Evolutionary conservation across 2,329 filamentous ascomycete genomes (phyloP).

Genomic region (Monosporascus ibericus): DNA sequence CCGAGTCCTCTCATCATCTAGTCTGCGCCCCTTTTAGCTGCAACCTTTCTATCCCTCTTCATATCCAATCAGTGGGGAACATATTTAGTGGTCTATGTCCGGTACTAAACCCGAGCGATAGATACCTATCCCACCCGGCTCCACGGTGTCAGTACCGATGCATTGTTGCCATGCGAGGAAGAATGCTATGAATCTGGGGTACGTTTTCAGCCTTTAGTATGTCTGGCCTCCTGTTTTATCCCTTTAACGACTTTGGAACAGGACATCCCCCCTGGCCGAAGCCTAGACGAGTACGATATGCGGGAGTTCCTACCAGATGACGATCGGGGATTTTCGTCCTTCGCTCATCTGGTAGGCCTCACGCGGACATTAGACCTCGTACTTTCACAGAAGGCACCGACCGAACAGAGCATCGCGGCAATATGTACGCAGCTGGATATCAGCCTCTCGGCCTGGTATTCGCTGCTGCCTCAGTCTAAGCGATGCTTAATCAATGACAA

Average conservation of each 20-base stretch:
- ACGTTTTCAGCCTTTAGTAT: no score
- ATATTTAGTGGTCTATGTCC: neutral
- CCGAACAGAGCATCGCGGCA: neutral
- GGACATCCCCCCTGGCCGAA: neutral
- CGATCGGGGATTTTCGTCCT: neutral
- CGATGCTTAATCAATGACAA: neutral
- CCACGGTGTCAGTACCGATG: neutral
- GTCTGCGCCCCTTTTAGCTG: no score
- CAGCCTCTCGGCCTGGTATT: neutral
- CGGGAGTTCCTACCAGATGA: neutral
- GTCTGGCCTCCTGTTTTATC: neutral
- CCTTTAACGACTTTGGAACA: neutral
- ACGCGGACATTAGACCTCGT: neutral
- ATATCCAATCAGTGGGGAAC: no score
- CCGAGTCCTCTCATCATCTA: no score
- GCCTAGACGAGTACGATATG: neutral
- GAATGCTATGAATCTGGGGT: neutral
- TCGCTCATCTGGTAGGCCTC: neutral
- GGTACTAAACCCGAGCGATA: neutral
- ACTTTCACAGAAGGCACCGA: neutral
- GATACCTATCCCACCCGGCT: neutral
- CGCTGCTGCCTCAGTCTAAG: neutral
- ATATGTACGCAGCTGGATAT: neutral
- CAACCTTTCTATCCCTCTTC: no score
- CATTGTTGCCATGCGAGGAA: neutral